These are phyloP conservation scores for Terfezia boudieri DNA, from an alignment of 495 filamentous ascomycete species.

Conservation along the genomic window DNA sequence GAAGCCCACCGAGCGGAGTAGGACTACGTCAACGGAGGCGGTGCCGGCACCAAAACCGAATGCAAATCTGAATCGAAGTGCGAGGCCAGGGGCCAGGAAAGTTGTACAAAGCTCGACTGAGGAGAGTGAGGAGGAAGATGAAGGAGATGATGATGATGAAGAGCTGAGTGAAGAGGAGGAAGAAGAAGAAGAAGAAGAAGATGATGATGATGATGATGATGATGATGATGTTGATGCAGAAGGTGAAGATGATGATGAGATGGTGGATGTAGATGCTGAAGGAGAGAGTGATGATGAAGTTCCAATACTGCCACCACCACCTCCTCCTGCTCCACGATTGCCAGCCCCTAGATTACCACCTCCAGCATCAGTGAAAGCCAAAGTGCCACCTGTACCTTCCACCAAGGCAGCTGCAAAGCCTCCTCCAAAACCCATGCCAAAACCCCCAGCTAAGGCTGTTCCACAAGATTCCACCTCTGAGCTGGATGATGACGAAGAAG, in stretches of 20 bases:
- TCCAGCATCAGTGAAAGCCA: background rate
- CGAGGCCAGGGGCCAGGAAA: background rate
- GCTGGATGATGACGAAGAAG: conserved; percentile 34
- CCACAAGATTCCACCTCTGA: conserved; percentile 1
- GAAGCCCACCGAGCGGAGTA: conserved; percentile 26
- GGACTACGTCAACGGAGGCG: conserved; percentile 36
- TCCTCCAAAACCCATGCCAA: background rate
- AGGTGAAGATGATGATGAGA: conserved; percentile 26
- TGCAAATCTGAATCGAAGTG: conserved; percentile 1
- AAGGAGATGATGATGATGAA: conserved; percentile 23
- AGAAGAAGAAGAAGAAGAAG: conserved; percentile 24
- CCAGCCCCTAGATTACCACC: background rate
- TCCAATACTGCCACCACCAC: background rate
- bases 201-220: conserved; percentile 27
- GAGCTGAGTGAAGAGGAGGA: conserved; percentile 17
- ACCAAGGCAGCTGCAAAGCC: background rate
- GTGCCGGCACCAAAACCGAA: conserved; percentile 29
- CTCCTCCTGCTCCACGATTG: background rate
- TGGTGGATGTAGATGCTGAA: background rate
- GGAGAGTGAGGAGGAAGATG: conserved; percentile 18
- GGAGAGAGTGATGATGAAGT: too few species aligned
- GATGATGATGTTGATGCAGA: conserved; percentile 28
- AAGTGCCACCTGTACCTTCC: background rate
- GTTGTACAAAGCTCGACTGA: background rate
- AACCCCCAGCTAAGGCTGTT: background rate